Percentiles rank a stretch among this genome's conserved stretches.
Evolutionary conservation across 257 asterid species (phyloP).

Genomic region (Sherardia arvensis): DNA sequence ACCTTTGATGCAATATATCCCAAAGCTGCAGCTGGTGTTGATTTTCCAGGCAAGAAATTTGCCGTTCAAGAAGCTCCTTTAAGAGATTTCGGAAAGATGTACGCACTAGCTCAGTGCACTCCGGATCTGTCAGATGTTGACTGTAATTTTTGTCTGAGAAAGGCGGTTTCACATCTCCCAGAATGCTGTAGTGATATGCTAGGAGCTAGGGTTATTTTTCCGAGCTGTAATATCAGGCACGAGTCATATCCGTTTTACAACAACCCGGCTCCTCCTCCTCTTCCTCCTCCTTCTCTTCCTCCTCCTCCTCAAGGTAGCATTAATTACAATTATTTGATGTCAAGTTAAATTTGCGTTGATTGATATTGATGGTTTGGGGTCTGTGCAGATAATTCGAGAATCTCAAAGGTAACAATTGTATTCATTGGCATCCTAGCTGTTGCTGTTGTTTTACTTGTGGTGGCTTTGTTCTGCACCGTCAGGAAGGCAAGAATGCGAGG

Average conservation of each 20-base stretch:
- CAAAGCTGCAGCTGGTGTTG: neutral
- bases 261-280: neutral
- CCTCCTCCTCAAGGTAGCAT: neutral
- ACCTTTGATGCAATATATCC: neutral
- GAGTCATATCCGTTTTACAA: constrained; percentile 2
- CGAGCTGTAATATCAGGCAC: constrained; percentile 17
- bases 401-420: neutral
- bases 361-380: too few relatives aligned
- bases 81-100: neutral
- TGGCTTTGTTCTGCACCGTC: too few relatives aligned
- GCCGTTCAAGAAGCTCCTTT: neutral
- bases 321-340: too few relatives aligned
- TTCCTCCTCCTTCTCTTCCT: neutral
- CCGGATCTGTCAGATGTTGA: constrained; percentile 10
- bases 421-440: neutral
- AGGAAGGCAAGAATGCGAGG: too few relatives aligned
- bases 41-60: neutral
- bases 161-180: neutral
- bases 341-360: too few relatives aligned
- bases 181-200: neutral
- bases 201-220: constrained; percentile 15
- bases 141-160: constrained; percentile 4
- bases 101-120: constrained; percentile 12
- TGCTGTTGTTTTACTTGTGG: neutral
- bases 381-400: neutral